Evolutionary conservation across 2,329 filamentous ascomycete genomes (phyloP).

Genomic region (Venturia effusa): DNA sequence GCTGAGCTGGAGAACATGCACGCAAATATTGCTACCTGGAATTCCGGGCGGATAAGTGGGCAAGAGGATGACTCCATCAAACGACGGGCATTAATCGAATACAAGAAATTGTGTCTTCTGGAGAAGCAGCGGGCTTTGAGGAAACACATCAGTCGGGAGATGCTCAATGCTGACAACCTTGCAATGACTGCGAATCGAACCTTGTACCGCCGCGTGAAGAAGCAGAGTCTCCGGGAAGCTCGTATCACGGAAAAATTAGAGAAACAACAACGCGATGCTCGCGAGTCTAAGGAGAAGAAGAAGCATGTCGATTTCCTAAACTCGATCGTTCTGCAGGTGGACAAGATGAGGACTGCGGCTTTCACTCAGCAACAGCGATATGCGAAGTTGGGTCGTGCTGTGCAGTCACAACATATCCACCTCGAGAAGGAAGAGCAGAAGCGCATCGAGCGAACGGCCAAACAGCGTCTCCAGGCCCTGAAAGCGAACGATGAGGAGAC

Average conservation of each 20-base stretch:
- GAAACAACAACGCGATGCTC: slow-evolving; percentile 94
- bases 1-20: slow-evolving; percentile 73
- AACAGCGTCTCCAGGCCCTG: slow-evolving; percentile 97
- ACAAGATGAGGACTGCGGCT: slow-evolving; percentile 62
- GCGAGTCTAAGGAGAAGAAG: slow-evolving; percentile 94
- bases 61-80: slow-evolving; percentile 69
- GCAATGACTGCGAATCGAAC: slow-evolving; percentile 94
- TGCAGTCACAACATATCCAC: slow-evolving; percentile 82
- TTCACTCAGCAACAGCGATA: slow-evolving; percentile 60
- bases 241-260: slow-evolving; percentile 97
- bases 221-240: slow-evolving; percentile 88
- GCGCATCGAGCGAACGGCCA: slow-evolving; percentile 91
- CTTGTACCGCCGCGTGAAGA: slow-evolving; percentile 89
- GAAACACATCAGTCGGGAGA: slow-evolving; percentile 77
- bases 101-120: slow-evolving; percentile 81
- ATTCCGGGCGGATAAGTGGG: slow-evolving; percentile 53
- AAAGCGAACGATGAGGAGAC: slow-evolving; percentile 99
- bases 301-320: slow-evolving; percentile 88
- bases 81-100: slow-evolving; percentile 84
- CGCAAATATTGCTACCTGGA: slow-evolving; percentile 80
- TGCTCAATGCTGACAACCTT: slow-evolving; percentile 91
- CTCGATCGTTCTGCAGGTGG: slow-evolving; percentile 71
- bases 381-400: slow-evolving; percentile 78
- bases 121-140: slow-evolving; percentile 79
- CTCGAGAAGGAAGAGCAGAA: slow-evolving; percentile 99